Evolutionary conservation across 225 moss, liverwort and hornwort species (phyloP).

Genomic region (Marchantia paleacea): DNA sequence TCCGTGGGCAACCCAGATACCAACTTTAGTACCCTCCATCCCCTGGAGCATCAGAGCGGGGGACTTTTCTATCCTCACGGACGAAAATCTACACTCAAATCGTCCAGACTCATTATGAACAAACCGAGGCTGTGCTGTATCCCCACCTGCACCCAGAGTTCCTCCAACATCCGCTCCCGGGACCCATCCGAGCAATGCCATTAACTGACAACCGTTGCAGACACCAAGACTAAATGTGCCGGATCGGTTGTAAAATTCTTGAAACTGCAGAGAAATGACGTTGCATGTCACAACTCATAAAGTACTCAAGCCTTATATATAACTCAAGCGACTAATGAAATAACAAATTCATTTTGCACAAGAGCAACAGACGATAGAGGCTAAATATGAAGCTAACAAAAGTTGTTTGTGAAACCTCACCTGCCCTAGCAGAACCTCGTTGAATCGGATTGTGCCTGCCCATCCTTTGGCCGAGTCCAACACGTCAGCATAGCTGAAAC

Average conservation of each 20-base stretch:
- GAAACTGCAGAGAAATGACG: conserved; percentile 54
- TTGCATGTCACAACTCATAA: not conserved
- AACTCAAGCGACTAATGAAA: not conserved
- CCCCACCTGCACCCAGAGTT: conserved; percentile 75
- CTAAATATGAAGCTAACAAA: not conserved
- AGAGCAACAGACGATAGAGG: too few species aligned
- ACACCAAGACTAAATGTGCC: conserved; percentile 98
- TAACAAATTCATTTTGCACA: not conserved
- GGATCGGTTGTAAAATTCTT: conserved; percentile 78
- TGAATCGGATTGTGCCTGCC: conserved; percentile 97
- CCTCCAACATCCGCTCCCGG: conserved; percentile 84
- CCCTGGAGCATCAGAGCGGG: conserved; percentile 87
- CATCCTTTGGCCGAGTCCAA: conserved; percentile 98
- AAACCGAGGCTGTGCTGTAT: conserved; percentile 76
- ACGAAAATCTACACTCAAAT: conserved; percentile 90
- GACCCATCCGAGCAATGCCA: conserved; percentile 98
- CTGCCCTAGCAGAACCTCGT: conserved; percentile 64
- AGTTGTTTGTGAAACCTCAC: conserved; percentile 24
- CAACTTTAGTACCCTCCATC: conserved; percentile 89
- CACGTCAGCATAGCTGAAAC: conserved; percentile 97
- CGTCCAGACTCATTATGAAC: conserved; percentile 94
- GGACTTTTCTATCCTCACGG: conserved; percentile 78
- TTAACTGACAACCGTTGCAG: conserved; percentile 94
- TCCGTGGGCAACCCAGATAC: conserved; percentile 91
- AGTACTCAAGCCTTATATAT: not conserved